Evolutionary conservation across 1,284 basidiomycete genomes (phyloP).

Genomic region (Naganishia cerealis): DNA sequence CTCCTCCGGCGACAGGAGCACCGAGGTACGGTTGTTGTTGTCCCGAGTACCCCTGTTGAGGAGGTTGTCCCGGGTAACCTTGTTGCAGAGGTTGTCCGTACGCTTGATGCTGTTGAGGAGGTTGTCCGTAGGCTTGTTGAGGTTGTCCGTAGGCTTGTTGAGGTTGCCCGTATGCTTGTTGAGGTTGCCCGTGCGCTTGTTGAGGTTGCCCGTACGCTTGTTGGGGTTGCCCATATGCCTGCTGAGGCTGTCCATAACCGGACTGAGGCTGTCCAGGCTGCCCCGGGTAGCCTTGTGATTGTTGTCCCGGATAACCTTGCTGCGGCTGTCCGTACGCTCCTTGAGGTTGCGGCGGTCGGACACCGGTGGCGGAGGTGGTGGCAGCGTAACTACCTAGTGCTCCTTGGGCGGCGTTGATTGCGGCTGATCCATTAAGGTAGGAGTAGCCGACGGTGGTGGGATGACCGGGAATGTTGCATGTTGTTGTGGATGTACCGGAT

Average conservation of each 20-base stretch:
- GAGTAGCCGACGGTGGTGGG: neutral
- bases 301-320: neutral
- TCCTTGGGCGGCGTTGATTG: conserved; percentile 17
- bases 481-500: neutral
- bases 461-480: conserved; percentile 14
- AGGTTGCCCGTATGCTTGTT: conserved; percentile 39
- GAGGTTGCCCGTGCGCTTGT: conserved; percentile 35
- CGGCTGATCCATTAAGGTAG: neutral
- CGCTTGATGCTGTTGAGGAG: conserved; percentile 26
- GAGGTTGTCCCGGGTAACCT: conserved; percentile 7
- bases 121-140: conserved; percentile 36
- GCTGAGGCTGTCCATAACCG: conserved; percentile 13
- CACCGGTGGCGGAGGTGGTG: conserved; percentile 4
- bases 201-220: conserved; percentile 33
- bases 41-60: conserved; percentile 6
- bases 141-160: conserved; percentile 35
- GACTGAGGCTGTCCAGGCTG: conserved; percentile 26
- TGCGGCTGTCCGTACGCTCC: conserved; percentile 37
- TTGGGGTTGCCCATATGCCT: conserved; percentile 15
- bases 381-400: conserved; percentile 19
- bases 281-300: neutral
- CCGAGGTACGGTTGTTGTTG: conserved; percentile 35
- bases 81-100: conserved; percentile 27
- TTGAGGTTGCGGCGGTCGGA: conserved; percentile 5
- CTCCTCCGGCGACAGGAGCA: conserved; percentile 31